A percentile compares a stretch with the other conserved stretches of the same genome.
phyloP scores from a whole-genome alignment of 768 basidiomycete species.

The Roridomyces roridus region DNA sequence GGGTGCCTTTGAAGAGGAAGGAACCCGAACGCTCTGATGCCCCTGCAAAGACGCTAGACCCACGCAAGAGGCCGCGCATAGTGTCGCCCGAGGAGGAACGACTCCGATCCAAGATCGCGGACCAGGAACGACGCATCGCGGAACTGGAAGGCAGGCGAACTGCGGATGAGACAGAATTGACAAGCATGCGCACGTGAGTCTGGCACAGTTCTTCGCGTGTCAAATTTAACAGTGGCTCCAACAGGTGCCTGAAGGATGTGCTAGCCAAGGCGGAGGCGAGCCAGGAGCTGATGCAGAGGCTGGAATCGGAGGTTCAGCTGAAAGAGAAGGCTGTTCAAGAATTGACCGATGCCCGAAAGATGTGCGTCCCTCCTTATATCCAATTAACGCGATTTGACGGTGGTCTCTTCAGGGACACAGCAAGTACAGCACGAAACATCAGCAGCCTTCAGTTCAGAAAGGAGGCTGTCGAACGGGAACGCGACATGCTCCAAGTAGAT shows the following conservation, averaged over 20 bases:
- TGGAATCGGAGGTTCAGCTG: conserved; percentile 2
- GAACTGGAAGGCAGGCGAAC: conserved; percentile 10
- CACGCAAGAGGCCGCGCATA: conserved; percentile 8
- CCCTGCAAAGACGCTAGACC: conserved; percentile 3
- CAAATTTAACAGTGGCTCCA: background rate
- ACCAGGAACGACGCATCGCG: conserved; percentile 10
- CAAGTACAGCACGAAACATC: background rate
- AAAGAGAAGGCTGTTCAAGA: conserved; percentile 1
- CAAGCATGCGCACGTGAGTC: conserved; percentile 10
- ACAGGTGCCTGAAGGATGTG: conserved; percentile 14
- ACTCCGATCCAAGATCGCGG: background rate
- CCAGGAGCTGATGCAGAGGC: conserved; percentile 2
- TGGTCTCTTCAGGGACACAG: background rate
- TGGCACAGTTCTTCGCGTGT: background rate
- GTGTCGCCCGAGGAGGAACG: conserved; percentile 8
- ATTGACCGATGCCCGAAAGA: background rate
- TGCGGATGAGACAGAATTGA: background rate
- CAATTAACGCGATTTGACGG: background rate
- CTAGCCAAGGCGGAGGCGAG: conserved; percentile 2
- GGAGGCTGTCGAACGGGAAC: conserved; percentile 5
- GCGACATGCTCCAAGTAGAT: background rate
- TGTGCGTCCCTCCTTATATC: background rate
- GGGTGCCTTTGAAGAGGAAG: background rate
- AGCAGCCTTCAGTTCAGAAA: background rate
- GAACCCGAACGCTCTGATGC: too few species aligned